A percentile compares a stretch with the other conserved stretches of the same genome.
phyloP scores from a whole-genome alignment of 1,284 basidiomycete genomes.

The Phenoliferia sp. region DNA sequence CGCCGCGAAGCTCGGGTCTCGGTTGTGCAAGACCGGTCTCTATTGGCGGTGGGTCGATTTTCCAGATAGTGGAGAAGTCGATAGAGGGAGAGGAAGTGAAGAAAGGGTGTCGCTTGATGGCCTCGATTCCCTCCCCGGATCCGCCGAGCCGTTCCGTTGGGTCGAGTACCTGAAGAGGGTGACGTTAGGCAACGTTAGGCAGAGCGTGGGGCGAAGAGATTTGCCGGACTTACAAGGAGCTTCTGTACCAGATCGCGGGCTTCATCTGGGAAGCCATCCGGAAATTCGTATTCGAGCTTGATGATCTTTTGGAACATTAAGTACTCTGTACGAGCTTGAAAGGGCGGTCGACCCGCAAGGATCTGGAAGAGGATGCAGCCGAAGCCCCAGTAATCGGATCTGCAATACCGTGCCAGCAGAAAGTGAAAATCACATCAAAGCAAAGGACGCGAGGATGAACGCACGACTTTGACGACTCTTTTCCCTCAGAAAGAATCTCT shows the following conservation, averaged over 20 bases:
- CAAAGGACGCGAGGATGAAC: not conserved
- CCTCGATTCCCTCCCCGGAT: conserved; percentile 52
- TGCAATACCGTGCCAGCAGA: conserved; percentile 6
- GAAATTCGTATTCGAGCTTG: conserved; percentile 48
- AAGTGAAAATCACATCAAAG: not conserved
- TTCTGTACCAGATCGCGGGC: conserved; percentile 48
- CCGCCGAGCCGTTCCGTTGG: conserved; percentile 66
- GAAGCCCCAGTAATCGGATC: conserved; percentile 54
- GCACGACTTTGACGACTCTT: conserved; percentile 42
- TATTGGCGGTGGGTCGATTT: conserved; percentile 44
- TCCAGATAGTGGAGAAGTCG: conserved; percentile 72
- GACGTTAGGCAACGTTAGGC: not conserved
- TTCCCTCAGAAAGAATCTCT: conserved; percentile 71
- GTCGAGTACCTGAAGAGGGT: conserved; percentile 55
- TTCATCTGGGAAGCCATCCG: conserved; percentile 46
- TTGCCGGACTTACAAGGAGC: conserved; percentile 45
- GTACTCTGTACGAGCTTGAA: conserved; percentile 54
- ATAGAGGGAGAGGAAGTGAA: conserved; percentile 52
- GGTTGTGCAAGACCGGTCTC: conserved; percentile 41
- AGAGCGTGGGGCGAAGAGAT: not conserved
- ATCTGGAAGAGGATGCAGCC: conserved; percentile 54
- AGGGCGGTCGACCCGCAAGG: conserved; percentile 51
- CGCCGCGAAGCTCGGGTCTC: conserved; percentile 10
- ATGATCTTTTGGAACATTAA: conserved; percentile 56
- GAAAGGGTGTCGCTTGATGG: conserved; percentile 70